A percentile compares a stretch with the other conserved stretches of the same genome.
Evolutionary conservation across 1,139 yeast species (phyloP).

Genomic region (Geotrichum phurueaensis): DNA sequence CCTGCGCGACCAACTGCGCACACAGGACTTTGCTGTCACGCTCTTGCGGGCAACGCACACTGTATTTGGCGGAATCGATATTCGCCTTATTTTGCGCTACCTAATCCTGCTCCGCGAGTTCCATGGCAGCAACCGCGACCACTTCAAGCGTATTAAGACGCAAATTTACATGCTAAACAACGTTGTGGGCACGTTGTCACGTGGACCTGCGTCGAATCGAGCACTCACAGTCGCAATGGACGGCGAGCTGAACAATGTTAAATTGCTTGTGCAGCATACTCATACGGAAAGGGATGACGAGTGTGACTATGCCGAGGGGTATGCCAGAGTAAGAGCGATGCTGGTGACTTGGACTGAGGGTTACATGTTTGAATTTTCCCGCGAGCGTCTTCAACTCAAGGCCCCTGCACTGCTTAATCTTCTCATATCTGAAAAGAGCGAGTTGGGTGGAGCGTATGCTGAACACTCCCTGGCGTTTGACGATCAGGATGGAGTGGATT

Average conservation of each 20-base stretch:
- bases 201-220: background rate
- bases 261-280: conserved; percentile 2
- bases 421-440: background rate
- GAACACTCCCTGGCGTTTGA: background rate
- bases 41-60: background rate
- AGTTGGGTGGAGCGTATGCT: background rate
- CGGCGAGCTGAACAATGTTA: background rate
- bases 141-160: conserved; percentile 14
- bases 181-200: conserved; percentile 1
- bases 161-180: conserved; percentile 11
- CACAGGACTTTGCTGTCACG: conserved; percentile 3
- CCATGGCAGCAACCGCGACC: conserved; percentile 13
- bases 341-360: background rate
- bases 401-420: background rate
- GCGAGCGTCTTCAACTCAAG: background rate
- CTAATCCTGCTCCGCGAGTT: conserved; percentile 7
- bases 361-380: background rate
- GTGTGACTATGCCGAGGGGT: background rate
- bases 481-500: background rate
- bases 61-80: background rate
- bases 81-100: conserved; percentile 4
- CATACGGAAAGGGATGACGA: background rate
- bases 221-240: background rate
- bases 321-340: background rate
- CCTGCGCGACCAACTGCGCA: conserved; percentile 1